A percentile compares a stretch with the other conserved stretches of the same genome.
Evolutionary conservation across 2,329 filamentous ascomycete genomes (phyloP).

Genomic region (Arthroderma sp.): DNA sequence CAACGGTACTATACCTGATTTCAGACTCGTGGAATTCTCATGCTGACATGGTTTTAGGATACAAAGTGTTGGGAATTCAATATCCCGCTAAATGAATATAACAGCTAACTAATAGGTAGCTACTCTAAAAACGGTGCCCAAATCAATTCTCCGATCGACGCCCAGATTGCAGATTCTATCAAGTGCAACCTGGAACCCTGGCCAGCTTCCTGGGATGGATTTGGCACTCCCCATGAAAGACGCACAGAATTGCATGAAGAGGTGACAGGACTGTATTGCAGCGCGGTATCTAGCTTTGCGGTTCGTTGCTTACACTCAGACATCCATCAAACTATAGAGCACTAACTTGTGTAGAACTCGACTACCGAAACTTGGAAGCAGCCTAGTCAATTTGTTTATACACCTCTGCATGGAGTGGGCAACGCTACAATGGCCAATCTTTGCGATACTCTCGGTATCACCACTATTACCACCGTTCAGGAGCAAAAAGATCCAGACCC

Average conservation of each 20-base stretch:
- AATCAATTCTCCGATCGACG: slow-evolving; percentile 50
- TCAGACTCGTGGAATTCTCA: background rate
- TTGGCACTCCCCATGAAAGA: slow-evolving; percentile 31
- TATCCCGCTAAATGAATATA: too few relatives aligned
- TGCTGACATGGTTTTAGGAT: slow-evolving; percentile 26
- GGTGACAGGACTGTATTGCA: slow-evolving; percentile 19
- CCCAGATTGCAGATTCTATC: slow-evolving; percentile 45
- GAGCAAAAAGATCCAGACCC: slow-evolving; percentile 46
- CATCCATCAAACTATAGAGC: background rate
- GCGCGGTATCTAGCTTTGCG: slow-evolving; percentile 19
- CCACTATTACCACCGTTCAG: slow-evolving; percentile 22
- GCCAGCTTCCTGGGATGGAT: slow-evolving; percentile 29
- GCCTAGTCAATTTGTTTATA: slow-evolving; percentile 29
- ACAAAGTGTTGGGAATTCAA: slow-evolving; percentile 40
- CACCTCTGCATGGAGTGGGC: slow-evolving; percentile 30
- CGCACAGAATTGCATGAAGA: slow-evolving; percentile 17
- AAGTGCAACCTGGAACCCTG: slow-evolving; percentile 40
- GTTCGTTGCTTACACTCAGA: slow-evolving; percentile 12
- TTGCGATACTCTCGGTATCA: slow-evolving; percentile 22
- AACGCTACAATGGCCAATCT: slow-evolving; percentile 21
- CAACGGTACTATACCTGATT: slow-evolving; percentile 34
- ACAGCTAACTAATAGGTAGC: slow-evolving; percentile 11
- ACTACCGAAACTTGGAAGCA: slow-evolving; percentile 18
- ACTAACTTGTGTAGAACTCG: slow-evolving; percentile 16
- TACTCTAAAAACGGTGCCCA: slow-evolving; percentile 54